Evolutionary conservation across 2,329 filamentous ascomycete genomes (phyloP).

Genomic region (Ciborinia camelliae): DNA sequence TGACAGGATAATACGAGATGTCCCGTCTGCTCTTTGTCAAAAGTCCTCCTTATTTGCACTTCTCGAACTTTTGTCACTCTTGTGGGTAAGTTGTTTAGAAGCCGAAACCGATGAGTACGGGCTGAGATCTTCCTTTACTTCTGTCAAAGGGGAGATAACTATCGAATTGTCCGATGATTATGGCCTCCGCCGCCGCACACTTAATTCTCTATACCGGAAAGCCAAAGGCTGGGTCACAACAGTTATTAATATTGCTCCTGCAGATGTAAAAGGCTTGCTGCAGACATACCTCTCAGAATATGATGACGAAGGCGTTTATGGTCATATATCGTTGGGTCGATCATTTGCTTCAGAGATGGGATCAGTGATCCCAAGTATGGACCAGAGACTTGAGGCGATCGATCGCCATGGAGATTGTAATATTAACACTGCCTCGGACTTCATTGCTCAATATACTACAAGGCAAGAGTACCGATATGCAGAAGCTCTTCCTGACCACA

Average conservation of each 20-base stretch:
- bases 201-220: conserved; percentile 72
- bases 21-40: conserved; percentile 88
- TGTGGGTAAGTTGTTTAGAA: conserved; percentile 94
- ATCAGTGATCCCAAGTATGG: conserved; percentile 76
- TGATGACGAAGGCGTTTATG: conserved; percentile 85
- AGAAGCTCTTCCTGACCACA: conserved; percentile 68
- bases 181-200: conserved; percentile 71
- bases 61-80: conserved; percentile 83
- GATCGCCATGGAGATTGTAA: conserved; percentile 68
- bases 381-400: conserved; percentile 80
- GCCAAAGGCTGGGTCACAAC: conserved; percentile 77
- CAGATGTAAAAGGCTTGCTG: conserved; percentile 91
- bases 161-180: conserved; percentile 95
- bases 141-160: conserved; percentile 70
- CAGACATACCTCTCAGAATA: conserved; percentile 97
- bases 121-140: conserved; percentile 77
- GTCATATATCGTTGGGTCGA: conserved; percentile 85
- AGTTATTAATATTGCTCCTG: conserved; percentile 78
- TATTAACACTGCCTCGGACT: conserved; percentile 92
- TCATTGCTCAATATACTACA: conserved; percentile 94
- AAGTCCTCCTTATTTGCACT: conserved; percentile 88
- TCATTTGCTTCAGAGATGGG: conserved; percentile 95
- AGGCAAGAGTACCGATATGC: conserved; percentile 93
- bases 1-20: conserved; percentile 76
- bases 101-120: conserved; percentile 92